Percentiles rank a stretch among this genome's conserved stretches.
These are phyloP conservation scores for Kodamaea plutei DNA, from an alignment of 1,139 yeast species.

Conservation along the genomic window DNA sequence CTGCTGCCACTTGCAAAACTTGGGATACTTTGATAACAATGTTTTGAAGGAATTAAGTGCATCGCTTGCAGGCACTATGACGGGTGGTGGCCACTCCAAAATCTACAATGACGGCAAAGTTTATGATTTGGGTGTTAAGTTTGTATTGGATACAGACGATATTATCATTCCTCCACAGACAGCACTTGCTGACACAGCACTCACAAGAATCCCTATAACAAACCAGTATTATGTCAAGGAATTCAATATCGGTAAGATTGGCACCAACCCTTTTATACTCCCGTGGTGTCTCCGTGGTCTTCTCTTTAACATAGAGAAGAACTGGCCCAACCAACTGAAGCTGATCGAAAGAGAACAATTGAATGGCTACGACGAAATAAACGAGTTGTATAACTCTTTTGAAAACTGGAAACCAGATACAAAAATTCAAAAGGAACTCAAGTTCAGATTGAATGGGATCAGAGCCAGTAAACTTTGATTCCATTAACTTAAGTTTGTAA, in stretches of 20 bases:
- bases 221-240: conserved; percentile 57
- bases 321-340: conserved; percentile 39
- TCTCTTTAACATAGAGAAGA: conserved; percentile 58
- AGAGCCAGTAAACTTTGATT: conserved; percentile 39
- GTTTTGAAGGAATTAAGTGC: conserved; percentile 78
- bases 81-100: conserved; percentile 93
- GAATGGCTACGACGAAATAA: conserved; percentile 51
- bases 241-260: conserved; percentile 56
- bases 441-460: conserved; percentile 77
- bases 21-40: conserved; percentile 71
- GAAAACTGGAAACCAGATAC: conserved; percentile 84
- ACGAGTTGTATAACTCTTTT: conserved; percentile 61
- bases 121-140: conserved; percentile 73
- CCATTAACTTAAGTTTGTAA: too few relatives aligned
- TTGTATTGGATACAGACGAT: conserved; percentile 72
- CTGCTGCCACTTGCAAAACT: conserved; percentile 51
- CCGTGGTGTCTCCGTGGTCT: conserved; percentile 94
- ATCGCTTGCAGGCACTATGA: conserved; percentile 82
- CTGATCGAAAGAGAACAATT: conserved; percentile 25
- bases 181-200: conserved; percentile 6
- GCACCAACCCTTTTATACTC: conserved; percentile 74
- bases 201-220: conserved; percentile 25
- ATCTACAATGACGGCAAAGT: conserved; percentile 84
- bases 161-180: conserved; percentile 35
- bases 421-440: conserved; percentile 74